phyloP scores from a whole-genome alignment of 164 flowering plant species.

The Vitis amurensis region DNA sequence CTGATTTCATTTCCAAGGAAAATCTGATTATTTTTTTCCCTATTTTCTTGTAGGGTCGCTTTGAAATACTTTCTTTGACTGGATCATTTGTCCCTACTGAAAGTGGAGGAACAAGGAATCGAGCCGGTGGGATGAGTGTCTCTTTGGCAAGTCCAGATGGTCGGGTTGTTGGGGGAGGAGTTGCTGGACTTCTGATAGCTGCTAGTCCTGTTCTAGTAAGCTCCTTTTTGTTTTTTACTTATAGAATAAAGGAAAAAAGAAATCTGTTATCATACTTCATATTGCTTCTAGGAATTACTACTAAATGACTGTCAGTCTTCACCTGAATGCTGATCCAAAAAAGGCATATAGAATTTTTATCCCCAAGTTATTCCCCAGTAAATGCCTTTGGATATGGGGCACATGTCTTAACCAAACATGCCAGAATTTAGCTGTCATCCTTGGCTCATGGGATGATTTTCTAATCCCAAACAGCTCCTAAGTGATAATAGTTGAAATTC shows the following conservation, averaged over 20 bases:
- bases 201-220: constrained; percentile 49
- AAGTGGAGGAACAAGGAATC: constrained; percentile 37
- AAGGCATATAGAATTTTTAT: too few species aligned
- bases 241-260: not conserved
- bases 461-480: too few species aligned
- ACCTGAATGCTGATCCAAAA: too few species aligned
- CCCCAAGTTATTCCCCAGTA: too few species aligned
- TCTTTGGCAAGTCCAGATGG: constrained; percentile 55
- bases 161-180: constrained; percentile 49
- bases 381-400: too few species aligned
- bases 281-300: too few species aligned
- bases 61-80: constrained; percentile 48
- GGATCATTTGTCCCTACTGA: constrained; percentile 48
- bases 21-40: not conserved
- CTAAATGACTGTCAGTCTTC: too few species aligned
- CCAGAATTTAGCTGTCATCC: too few species aligned
- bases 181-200: constrained; percentile 47
- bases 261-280: too few species aligned
- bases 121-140: constrained; percentile 50
- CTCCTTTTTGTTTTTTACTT: not conserved
- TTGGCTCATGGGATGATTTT: too few species aligned
- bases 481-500: not conserved
- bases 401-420: too few species aligned
- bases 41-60: constrained; percentile 36
- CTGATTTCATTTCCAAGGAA: constrained; percentile 1